Evolutionary conservation across 345 rosid species (phyloP), one percentile per base, ranked within the genome.

Genomic region (Ailanthus altissimus): DNA sequence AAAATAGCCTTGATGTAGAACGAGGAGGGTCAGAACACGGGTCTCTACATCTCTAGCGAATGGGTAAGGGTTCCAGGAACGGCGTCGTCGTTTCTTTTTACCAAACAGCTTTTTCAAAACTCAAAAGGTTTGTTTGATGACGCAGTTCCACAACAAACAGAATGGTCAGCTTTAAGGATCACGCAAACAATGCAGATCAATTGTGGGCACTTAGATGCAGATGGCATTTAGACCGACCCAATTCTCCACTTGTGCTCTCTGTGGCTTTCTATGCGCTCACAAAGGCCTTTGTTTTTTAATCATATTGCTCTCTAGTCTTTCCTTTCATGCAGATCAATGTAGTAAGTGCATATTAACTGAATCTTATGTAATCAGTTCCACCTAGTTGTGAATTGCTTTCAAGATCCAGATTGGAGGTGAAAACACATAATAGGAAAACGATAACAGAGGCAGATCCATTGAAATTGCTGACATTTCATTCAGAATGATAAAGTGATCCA

Each of bases 1-100:
- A n/a, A n/a, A n/a, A n/a, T n/a, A n/a, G 84, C 57, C 86, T 90
- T 86, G 87, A 93, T 96, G 99, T 94, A 96, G 88, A 96, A 93
- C 92, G 98, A 96, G 36, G 98, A 92, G 77, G 99, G 98, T 4
- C 86, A 88, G 5, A 81, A 84, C 80, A 93, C 90, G 78, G 98
- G 93, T 79, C 93, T 95, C 9, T 93, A 90, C 90, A 92, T 90
- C 84, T 97, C 98, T 20, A 89, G 99, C 78, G 93, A 95, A 77
- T 93, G n/a, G 98, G 98, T 95, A 82, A 25, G 2, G 16, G 4
- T 9, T 4, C 8, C 11, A 18, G n/a, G n/a, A 43, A 32, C 68
- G 6, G 1, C 10, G 5, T 21, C 0, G 62, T 14, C 10, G 20
- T 2, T 13, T n/a, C n/a, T n/a, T n/a, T n/a, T n/a, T n/a, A n/a